Percentiles rank a stretch among this genome's conserved stretches.
Conservation (phyloP, 176 grass and related monocot species). For the Hordeum vulgare region MorexV3_pseudomolecules_assembly NC_058518.1:99171429-99171928, state of each 20-base stretch:
- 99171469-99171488: too few species aligned
- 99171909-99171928: conserved; percentile 63
- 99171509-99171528: too few species aligned
- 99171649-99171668: not conserved
- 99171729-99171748: conserved; percentile 4
- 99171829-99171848: conserved; percentile 51
- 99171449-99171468: too few species aligned
- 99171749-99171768: conserved; percentile 73
- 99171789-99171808: conserved; percentile 60
- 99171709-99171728: conserved; percentile 14
- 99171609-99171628: not conserved
- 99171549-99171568: not conserved
- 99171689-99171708: not conserved
- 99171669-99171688: not conserved
- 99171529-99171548: not conserved
- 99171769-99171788: conserved; percentile 78
- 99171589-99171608: not conserved
- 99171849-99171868: conserved; percentile 88
- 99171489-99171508: too few species aligned
- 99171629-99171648: conserved; percentile 3
- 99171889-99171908: conserved; percentile 83
- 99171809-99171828: conserved; percentile 40
- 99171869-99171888: conserved; percentile 95
- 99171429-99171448: too few species aligned
- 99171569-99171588: conserved; percentile 11